Percentiles rank a stretch among this genome's conserved stretches.
phyloP scores from a whole-genome alignment of 78 protist genomes.

The Fonticula alba region DNA sequence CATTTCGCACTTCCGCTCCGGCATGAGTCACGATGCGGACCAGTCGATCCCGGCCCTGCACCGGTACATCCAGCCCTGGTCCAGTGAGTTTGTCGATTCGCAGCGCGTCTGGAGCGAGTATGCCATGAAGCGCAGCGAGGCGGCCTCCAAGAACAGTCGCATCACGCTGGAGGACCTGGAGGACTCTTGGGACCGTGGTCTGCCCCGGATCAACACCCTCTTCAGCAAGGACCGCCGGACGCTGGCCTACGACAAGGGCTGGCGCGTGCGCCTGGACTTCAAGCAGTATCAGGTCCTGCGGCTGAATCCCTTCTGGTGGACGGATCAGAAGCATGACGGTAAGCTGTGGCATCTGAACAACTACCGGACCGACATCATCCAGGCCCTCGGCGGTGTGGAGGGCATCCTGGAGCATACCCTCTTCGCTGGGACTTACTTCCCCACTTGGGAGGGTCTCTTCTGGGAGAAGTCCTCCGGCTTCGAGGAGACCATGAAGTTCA shows the following conservation, averaged over 20 bases:
- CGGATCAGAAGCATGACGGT: constrained; percentile 98
- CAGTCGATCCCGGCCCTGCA: constrained; percentile 95
- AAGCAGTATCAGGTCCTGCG: constrained; percentile 81
- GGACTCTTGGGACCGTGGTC: constrained; percentile 94
- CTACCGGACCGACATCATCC: constrained; percentile 98
- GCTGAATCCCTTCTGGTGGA: constrained; percentile 97
- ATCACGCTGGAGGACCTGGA: constrained; percentile 96
- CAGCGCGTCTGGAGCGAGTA: constrained; percentile 98
- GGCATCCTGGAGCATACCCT: constrained; percentile 99
- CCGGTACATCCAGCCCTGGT: constrained; percentile 98
- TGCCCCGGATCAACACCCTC: constrained; percentile 97
- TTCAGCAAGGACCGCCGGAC: constrained; percentile 94
- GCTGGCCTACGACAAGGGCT: constrained; percentile 95
- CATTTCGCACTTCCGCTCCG: constrained; percentile 91
- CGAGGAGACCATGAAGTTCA: constrained; percentile 92
- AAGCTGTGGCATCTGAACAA: constrained; percentile 96
- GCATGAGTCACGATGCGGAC: constrained; percentile 93
- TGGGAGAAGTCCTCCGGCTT: constrained; percentile 94
- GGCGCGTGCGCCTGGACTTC: constrained; percentile 94
- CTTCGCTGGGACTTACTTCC: constrained; percentile 98
- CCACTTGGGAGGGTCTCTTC: constrained; percentile 99
- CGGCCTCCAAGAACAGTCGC: constrained; percentile 82
- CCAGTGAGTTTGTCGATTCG: constrained; percentile 90
- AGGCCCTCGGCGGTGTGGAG: constrained; percentile 99
- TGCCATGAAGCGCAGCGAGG: constrained; percentile 90